A percentile compares a stretch with the other conserved stretches of the same genome.
Conservation (phyloP, 2,329 filamentous ascomycete genomes). For the Cordyceps farinosa region DNA sequence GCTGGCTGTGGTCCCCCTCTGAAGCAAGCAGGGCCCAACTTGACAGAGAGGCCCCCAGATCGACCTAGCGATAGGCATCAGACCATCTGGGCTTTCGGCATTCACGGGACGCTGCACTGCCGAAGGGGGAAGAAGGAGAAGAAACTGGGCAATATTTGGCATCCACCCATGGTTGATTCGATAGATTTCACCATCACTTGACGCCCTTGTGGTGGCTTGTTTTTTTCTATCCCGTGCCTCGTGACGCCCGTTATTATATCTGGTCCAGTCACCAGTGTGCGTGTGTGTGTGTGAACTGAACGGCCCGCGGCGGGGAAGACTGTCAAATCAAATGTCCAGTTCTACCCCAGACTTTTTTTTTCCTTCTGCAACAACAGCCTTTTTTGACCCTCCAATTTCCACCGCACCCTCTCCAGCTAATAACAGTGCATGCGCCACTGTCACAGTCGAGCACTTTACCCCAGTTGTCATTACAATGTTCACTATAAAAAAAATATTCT, state of each 20-base stretch:
- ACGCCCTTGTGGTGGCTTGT: neutral
- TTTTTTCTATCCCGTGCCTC: neutral
- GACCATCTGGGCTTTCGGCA: neutral
- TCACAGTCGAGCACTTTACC: neutral
- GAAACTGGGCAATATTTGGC: neutral
- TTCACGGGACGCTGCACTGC: no score
- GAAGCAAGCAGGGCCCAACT: neutral
- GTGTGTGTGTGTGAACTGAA: neutral
- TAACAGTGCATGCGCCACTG: neutral
- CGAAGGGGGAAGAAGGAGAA: no score
- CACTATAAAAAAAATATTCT: no score
- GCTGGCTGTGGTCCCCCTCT: no score
- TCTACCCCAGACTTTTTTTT: slow-evolving; percentile 5
- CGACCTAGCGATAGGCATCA: neutral
- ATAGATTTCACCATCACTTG: neutral
- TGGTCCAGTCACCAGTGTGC: no score
- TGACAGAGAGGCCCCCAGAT: neutral
- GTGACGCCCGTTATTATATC: neutral
- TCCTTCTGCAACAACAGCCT: neutral
- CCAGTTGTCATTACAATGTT: neutral
- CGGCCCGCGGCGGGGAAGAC: neutral
- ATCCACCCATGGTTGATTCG: neutral
- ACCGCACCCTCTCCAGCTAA: neutral
- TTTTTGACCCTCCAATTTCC: neutral
- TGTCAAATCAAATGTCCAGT: neutral